Base-by-base conservation (phyloP, 1,284 basidiomycete genomes). In the Vanrija sp. region DNA sequence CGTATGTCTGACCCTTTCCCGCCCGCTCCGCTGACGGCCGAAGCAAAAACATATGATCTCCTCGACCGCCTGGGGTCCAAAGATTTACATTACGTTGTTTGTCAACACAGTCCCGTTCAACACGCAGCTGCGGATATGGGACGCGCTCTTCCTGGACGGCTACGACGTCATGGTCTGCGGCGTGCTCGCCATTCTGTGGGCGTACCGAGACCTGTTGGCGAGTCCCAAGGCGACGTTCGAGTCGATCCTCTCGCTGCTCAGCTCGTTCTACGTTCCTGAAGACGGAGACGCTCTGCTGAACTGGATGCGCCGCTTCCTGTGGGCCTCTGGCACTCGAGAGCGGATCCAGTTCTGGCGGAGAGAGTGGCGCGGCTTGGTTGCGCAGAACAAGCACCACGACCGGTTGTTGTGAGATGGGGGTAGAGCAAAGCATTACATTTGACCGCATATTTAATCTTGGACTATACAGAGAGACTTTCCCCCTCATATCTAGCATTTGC, bases 11-110 rank as follows among this genome's bases (percentile, higher is more conserved):
- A 37, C 24, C 22, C 45, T 9, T 37, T 18, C 9, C 36, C 6
- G 43, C 25, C 14, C 24, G 8, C 35, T 31, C 19, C 31, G 31
- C 50, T 56, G 23, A 56, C 38, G 7, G 1, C 15, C 9, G 14
- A 61, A 81, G 80, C 84, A 86, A 77, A 85, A 84, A 59, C 85
- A 96, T 63, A 87, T 84, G 82, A 87, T 99, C 59, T 88, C 87
- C 6, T 91, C 89, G 4, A 94, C 92, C 38, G 85, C 90, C 16
- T 99, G 95, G 75, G 95, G 92, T 27, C 98, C 95, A 2, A 97
- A 97, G 75, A 98, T 95, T 94, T 98, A 97, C 75, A 98, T 99
- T 73, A 98, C 96, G 2, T 79, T 98, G 16, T 95, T 94, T 67
- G 85, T 92, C 49, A 97, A 96, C 70, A 88, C 88, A 1, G 85